Evolutionary conservation across 2,329 filamentous ascomycete genomes (phyloP), one percentile per base, ranked within the genome.

Genomic region (Phialocephala sp.): DNA sequence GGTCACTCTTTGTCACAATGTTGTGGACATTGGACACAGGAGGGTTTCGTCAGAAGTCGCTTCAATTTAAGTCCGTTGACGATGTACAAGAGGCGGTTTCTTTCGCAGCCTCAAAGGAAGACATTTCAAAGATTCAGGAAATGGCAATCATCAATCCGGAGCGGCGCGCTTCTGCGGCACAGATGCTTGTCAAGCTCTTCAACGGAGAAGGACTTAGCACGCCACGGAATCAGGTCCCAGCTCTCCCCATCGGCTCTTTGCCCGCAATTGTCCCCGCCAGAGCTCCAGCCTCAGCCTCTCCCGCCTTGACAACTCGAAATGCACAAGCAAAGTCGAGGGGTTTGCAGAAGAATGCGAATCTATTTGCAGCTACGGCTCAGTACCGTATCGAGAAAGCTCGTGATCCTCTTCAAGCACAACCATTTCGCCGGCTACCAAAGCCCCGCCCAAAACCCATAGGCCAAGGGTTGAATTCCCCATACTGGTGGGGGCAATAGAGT

Each of bases 1-100:
- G 55, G 65, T 64, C 58, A 67, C 65, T 64, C 58, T 67, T 67
- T 60, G 62, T 63, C 54, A 67, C 59, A 18, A 65, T 67, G 36
- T 27, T 67, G 20, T 67, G 55, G 62, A 62, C 37, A 54, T 65
- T 67, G 43, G 58, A 67, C 65, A 55, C n/a, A 66, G 64, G 45
- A 62, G 59, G 36, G 39, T 62, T 67, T 65, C 59, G 65, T 65
- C 59, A 65, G 54, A 64, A 27, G 60, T 66, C 37, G 1, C 37
- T 50, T 64, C 35, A 60, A 12, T 67, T 62, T 57, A 57, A 62
- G 62, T 37, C 43, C 15, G 36, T 62, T 64, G 36, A 8, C 37
- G 54, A 62, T 43, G 54, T 56, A 24, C 41, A 64, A 36, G 1
- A 56, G 54, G 62, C 43, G 43, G 62, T 65, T 60, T 62, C 54